Evolutionary conservation across 106 monocot genomes (phyloP), one percentile per base, ranked within the genome.

Genomic region (Xerophyta viscosa): DNA sequence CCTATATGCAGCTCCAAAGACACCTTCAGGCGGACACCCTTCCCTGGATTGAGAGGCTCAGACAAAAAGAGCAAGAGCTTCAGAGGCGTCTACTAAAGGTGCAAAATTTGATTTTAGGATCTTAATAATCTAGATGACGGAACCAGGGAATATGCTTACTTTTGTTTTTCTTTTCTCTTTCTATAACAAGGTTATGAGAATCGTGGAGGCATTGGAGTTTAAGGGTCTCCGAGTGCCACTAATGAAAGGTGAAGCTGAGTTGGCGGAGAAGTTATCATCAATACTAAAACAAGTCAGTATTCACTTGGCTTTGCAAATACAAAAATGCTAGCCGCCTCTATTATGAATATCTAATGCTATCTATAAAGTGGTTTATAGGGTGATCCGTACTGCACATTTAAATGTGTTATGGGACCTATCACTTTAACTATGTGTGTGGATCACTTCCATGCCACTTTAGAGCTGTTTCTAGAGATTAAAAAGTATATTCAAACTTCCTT

Each of bases 51-150:
- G 73, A 85, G 54, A 72, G 77, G 41, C 44, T 89, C 66, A 89
- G 75, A 50, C 89, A 79, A 46, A 80, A 77, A 73, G 82, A 98
- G 41, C 81, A 88, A 68, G 71, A 27, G 29, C 81, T 98, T 69
- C 78, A 86, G 54, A 73, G 89, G 57, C 85, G 89, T 29, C 65
- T 98, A 46, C 48, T 98, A 44, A 85, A 76, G 81, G 88, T 88
- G 24, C 12, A 61, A 30, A 52, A 12, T 6, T 13, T 20, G 21
- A 48, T 4, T 31, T 31, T 8, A 25, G n/a, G 15, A 33, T 60
- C 22, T 47, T 25, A 64, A 5, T 50, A 6, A 3, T n/a, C 12
- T 26, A 22, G 25, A 20, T 41, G 5, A 33, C 33, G 5, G 11
- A 33, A 33, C 5, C 11, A 33, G 11, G 5, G 11, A 33, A 11